Evolutionary conservation across 179 eudicot genomes (phyloP), one percentile per base, ranked within the genome.

Genomic region (Silene coronaria): DNA sequence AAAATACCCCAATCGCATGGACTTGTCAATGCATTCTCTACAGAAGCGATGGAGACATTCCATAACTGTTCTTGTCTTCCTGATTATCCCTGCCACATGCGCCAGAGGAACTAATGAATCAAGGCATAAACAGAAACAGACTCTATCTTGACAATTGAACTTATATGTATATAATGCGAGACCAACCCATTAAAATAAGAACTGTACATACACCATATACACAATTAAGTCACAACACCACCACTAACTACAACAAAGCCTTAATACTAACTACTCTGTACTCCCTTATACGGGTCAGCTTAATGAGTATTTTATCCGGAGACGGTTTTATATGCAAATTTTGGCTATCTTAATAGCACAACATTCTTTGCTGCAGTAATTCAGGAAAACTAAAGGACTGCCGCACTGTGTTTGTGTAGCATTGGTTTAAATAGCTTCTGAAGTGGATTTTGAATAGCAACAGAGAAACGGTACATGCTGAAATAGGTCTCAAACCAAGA

Each of bases 41-140:
- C 98, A 93, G 85, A 93, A 93, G 19, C 98, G 96, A 81, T 93
- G 98, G 48, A 93, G 85, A 79, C 98, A 93, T 75, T 90, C 97
- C 97, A 91, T 93, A 38, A 93, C 95, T 24, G 93, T 93, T 83
- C 97, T 82, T 24, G 98, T 91, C 86, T 91, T 93, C 83, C 89
- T 83, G 57, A 93, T 93, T 23, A 93, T 91, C 75, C 97, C 98
- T 93, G 78, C 24, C 27, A 70, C 68, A 77, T 38, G 34, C 60
- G 76, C 27, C 74, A 64, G 21, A 58, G 32, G 60, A 79, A 59
- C 75, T 28, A 32, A 59, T 53, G 46, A 32, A 34, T 67, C n/a
- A 64, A 51, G 17, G 46, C 67, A 26, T 3, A 22, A 58, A 59
- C 14, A 17, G 30, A 70, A n/a, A 70, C 19, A 21, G 58, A 45